Evolutionary conservation across 1,139 yeast genomes (phyloP), one percentile per base, ranked within the genome.

Genomic region (Blastobotrys malaysiensis): DNA sequence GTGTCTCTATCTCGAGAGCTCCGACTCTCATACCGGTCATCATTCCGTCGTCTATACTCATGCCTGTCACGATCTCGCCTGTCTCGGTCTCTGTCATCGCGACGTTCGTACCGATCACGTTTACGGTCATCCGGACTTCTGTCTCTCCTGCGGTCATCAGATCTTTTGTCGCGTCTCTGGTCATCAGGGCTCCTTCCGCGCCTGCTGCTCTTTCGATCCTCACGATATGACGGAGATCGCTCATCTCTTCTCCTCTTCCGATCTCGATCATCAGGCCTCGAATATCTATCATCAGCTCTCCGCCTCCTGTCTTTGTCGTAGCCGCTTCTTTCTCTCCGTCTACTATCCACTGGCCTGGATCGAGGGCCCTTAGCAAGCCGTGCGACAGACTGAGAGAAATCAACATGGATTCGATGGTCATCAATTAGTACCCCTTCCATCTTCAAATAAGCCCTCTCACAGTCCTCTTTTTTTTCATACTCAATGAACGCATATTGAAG

Each of bases 401-500:
- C 89, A 50, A 84, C 86, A 57, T 81, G 81, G 24, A 84, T 77
- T 51, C 86, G 73, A 31, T 78, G 69, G 53, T 86, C 90, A 63
- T 84, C 90, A 45, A 84, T 81, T 48, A 84, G 63, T 7, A 81
- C 85, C 11, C 78, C 78, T 46, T 81, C 80, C 79, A 84, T 80
- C 61, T 79, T 80, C 52, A 73, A 69, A 63, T 81, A 84, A 0
- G 89, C 89, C 22, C 65, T 60, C 60, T 84, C 89, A 50, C 87
- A 84, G 45, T 76, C 75, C 43, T 69, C 69, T 57, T 73, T 72
- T 1, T 69, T 65, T 22, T 72, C 76, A 63, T 71, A 83, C 62
- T 84, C 87, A 22, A 84, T 78, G 58, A 84, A 84, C 1, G 84
- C 90, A 60, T 83, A 84, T 56, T 81, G 77, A 47, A 81, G 63